A percentile compares a stretch with the other conserved stretches of the same genome.
Evolutionary conservation across 208 protist genomes (phyloP).

Genomic region (Strigomonas culicis): DNA sequence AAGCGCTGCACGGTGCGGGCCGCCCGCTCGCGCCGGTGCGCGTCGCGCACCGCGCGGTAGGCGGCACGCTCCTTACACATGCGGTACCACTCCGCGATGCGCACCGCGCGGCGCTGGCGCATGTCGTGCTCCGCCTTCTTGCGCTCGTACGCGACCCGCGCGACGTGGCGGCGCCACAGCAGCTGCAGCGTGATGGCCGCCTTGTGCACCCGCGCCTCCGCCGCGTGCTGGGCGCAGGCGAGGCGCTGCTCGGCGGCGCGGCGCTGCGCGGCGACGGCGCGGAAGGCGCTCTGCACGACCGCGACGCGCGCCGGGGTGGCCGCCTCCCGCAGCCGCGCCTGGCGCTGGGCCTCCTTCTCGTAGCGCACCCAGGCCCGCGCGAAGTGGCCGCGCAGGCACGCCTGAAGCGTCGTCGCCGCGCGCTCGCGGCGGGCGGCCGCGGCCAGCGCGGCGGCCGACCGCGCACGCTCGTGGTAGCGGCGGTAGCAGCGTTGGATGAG

Average conservation of each 20-base stretch:
- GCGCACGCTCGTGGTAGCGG: conserved; percentile 41
- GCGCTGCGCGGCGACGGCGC: conserved; percentile 32
- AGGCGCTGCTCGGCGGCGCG: conserved; percentile 4
- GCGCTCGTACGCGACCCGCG: conserved; percentile 48
- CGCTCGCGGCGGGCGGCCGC: conserved; percentile 34
- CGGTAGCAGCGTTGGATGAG: conserved; percentile 63
- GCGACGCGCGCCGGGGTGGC: conserved; percentile 52
- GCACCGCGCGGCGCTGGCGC: conserved; percentile 32
- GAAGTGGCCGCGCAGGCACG: conserved; percentile 68
- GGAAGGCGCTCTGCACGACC: conserved; percentile 57
- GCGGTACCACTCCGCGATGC: conserved; percentile 66
- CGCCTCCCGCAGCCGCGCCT: conserved; percentile 66
- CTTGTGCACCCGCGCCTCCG: conserved; percentile 20
- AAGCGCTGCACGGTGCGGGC: conserved; percentile 58
- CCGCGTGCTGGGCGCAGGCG: neutral
- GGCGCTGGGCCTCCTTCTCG: conserved; percentile 69
- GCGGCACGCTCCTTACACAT: conserved; percentile 43
- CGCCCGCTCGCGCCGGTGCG: conserved; percentile 35
- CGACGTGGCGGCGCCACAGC: conserved; percentile 68
- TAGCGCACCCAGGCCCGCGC: conserved; percentile 83
- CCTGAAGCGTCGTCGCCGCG: conserved; percentile 76
- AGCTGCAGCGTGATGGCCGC: conserved; percentile 67
- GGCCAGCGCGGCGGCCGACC: conserved; percentile 28
- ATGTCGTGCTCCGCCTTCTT: conserved; percentile 54
- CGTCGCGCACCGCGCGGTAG: conserved; percentile 43